Evolutionary conservation across 352 stramenopile genomes (phyloP).

Genomic region (Pythium periplocum): DNA sequence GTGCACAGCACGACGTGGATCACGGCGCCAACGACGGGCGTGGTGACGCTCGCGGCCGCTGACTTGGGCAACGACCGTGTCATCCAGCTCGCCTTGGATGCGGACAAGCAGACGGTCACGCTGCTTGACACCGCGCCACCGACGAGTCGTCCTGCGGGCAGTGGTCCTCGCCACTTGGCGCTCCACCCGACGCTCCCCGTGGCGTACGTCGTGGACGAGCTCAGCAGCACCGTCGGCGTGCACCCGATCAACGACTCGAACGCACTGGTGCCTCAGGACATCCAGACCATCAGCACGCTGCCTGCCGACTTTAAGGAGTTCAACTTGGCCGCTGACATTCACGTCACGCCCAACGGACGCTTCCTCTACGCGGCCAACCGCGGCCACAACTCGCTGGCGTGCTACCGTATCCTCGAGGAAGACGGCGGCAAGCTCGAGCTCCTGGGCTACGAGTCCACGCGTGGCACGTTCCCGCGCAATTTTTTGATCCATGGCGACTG

Average conservation of each 20-base stretch:
- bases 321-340: constrained; percentile 37
- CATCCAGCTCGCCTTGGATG: constrained; percentile 29
- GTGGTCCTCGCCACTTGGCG: constrained; percentile 58
- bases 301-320: constrained; percentile 24
- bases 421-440: constrained; percentile 22
- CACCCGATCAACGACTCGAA: constrained; percentile 26
- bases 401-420: constrained; percentile 34
- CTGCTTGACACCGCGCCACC: constrained; percentile 7
- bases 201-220: constrained; percentile 60
- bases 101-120: constrained; percentile 28
- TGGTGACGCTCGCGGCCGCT: constrained; percentile 23
- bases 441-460: constrained; percentile 35
- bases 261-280: constrained; percentile 19
- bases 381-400: constrained; percentile 53
- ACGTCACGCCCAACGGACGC: constrained; percentile 40
- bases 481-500: constrained; percentile 44
- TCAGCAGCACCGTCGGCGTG: constrained; percentile 55
- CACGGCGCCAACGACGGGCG: constrained; percentile 23
- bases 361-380: constrained; percentile 71
- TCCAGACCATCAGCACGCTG: constrained; percentile 55
- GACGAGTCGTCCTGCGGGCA: constrained; percentile 21
- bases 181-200: constrained; percentile 41
- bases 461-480: constrained; percentile 34
- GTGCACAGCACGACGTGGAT: constrained; percentile 69
- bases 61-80: constrained; percentile 63